Percentiles rank a stretch among this genome's conserved stretches.
These are phyloP conservation scores for Chaetomium fimeti DNA, from an alignment of 495 filamentous ascomycete genomes.

Conservation along the genomic window DNA sequence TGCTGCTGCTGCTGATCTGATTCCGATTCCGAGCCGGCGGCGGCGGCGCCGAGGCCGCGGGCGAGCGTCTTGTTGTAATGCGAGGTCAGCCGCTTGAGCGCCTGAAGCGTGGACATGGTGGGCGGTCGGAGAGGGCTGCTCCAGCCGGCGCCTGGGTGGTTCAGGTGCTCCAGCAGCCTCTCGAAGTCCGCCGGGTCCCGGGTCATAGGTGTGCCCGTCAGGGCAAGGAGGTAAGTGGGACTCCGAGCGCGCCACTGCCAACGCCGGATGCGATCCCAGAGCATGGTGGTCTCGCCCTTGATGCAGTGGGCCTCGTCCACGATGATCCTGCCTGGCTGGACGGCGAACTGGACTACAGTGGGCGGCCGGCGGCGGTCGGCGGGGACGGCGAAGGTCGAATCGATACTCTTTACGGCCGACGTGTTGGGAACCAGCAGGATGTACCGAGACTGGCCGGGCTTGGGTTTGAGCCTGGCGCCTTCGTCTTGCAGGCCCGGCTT, in stretches of 20 bases:
- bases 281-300: slow-evolving; percentile 5
- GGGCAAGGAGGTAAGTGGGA: slow-evolving; percentile 3
- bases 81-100: slow-evolving; percentile 7
- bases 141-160: slow-evolving; percentile 10
- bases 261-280: slow-evolving; percentile 5
- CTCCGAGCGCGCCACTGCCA: slow-evolving; percentile 3
- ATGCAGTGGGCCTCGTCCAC: slow-evolving; percentile 9
- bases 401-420: slow-evolving; percentile 5
- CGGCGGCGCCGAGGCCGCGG: too few species aligned
- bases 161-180: slow-evolving; percentile 5
- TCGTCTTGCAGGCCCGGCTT: slow-evolving; percentile 7
- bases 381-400: slow-evolving; percentile 4
- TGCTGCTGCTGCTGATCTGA: slow-evolving; percentile 5
- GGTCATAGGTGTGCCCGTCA: slow-evolving; percentile 6
- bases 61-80: slow-evolving; percentile 3
- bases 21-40: slow-evolving; percentile 2
- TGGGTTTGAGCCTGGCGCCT: slow-evolving; percentile 8
- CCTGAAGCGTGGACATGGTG: slow-evolving; percentile 3
- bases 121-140: slow-evolving; percentile 11
- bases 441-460: slow-evolving; percentile 12
- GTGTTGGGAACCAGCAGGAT: slow-evolving; percentile 5
- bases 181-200: slow-evolving; percentile 6
- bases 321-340: slow-evolving; percentile 10
- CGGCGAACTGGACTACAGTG: slow-evolving; percentile 6
- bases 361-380: background rate